Conservation (phyloP, 352 stramenopile genomes). For the Blastocystis sp. region DNA sequence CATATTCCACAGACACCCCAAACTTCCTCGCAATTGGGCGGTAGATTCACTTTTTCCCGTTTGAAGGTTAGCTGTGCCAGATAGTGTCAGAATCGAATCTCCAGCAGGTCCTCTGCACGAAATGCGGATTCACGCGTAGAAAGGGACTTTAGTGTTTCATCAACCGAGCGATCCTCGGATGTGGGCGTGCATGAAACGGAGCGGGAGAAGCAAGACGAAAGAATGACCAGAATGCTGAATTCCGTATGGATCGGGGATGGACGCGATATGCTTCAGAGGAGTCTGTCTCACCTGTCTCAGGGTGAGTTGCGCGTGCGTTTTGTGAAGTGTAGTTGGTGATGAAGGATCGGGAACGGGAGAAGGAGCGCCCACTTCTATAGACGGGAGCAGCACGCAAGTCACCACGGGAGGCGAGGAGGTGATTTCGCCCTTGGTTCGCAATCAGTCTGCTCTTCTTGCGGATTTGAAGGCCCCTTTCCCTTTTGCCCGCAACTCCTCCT, state of each 20-base stretch:
- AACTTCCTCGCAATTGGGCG: too few relatives aligned
- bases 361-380: background rate
- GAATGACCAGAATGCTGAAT: background rate
- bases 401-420: background rate
- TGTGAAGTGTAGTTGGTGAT: background rate
- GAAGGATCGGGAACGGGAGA: background rate
- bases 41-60: too few relatives aligned
- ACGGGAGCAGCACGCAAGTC: background rate
- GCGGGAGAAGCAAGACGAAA: conserved; percentile 3
- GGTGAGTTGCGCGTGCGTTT: background rate
- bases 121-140: too few relatives aligned
- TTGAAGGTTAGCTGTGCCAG: too few relatives aligned
- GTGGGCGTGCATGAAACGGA: background rate
- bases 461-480: conserved; percentile 14
- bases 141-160: background rate
- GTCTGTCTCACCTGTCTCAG: conserved; percentile 8
- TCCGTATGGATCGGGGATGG: background rate
- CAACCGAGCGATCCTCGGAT: background rate
- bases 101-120: too few relatives aligned
- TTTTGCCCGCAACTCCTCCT: conserved; percentile 14
- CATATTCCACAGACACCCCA: too few relatives aligned
- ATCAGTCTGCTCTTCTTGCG: background rate
- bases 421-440: background rate
- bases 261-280: background rate
- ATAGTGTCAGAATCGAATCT: too few relatives aligned